These are phyloP conservation scores for Leptodermis oblonga DNA, from an alignment of 257 asterid genomes.

Conservation along the genomic window DNA sequence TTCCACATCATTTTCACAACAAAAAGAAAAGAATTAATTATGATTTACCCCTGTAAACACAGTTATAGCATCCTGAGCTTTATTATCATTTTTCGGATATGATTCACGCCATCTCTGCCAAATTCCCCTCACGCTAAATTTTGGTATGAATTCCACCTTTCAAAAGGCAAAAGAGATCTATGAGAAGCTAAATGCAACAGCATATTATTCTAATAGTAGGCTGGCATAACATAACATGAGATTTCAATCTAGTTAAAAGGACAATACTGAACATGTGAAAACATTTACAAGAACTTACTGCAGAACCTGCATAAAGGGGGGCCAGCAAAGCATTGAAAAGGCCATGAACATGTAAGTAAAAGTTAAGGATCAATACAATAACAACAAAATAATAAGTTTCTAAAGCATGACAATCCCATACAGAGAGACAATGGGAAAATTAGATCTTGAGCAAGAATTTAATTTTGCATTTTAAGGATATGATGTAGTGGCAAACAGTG, in stretches of 20 bases:
- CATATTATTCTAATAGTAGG: neutral
- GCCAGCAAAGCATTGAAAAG: conserved; percentile 85
- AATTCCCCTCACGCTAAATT: conserved; percentile 92
- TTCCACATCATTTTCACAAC: conserved; percentile 2
- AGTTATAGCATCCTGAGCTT: conserved; percentile 56
- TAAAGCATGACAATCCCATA: neutral
- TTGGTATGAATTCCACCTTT: conserved; percentile 90
- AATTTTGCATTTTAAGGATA: conserved; percentile 47
- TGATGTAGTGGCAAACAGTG: conserved; percentile 91
- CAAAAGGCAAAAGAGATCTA: conserved; percentile 14
- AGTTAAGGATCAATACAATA: conserved; percentile 48
- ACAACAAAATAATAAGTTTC: conserved; percentile 9
- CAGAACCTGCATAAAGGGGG: conserved; percentile 81
- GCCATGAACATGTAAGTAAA: conserved; percentile 73
- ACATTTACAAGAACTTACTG: conserved; percentile 43
- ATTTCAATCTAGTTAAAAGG: conserved; percentile 7
- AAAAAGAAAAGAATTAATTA: neutral
- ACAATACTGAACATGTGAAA: conserved; percentile 2
- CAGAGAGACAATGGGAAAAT: conserved; percentile 5
- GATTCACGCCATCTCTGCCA: conserved; percentile 99
- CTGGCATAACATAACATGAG: conserved; percentile 6
- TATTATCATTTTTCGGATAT: conserved; percentile 55
- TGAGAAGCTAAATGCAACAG: conserved; percentile 8
- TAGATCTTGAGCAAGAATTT: neutral
- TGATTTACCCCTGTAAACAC: conserved; percentile 89